Evolutionary conservation across 73 alveolate species (phyloP), one percentile per base, ranked within the genome.

Genomic region (Tetrahymena malaccensis): DNA sequence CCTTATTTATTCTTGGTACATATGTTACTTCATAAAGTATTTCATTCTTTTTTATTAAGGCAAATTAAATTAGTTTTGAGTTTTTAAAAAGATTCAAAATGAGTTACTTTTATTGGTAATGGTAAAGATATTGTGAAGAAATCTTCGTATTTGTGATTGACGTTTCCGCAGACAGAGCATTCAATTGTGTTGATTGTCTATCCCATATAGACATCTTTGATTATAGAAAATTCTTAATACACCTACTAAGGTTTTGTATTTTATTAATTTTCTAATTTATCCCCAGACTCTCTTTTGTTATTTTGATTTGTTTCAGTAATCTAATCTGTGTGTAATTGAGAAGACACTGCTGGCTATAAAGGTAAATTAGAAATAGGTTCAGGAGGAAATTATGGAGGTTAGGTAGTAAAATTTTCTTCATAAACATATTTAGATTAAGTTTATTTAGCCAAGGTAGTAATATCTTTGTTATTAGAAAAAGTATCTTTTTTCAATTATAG

Each of bases 161-260:
- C 85, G 34, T 55, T 35, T 94, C 93, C 93, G 83, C 98, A 96
- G 27, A 56, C 93, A 27, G 33, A 70, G 58, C 98, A 96, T 10
- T 40, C 40, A 33, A 96, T 85, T 12, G 94, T 96, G 93, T 94
- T 96, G 17, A 96, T 94, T 9, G 97, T 96, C 21, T 95, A 84
- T 38, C 98, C 98, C 94, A 93, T 96, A 43, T 93, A 96, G 35
- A 96, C 35, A 83, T 96, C 98, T 43, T 96, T 94, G n/a, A 96
- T 85, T 5, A 95, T 95, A 37, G 98, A 70, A 31, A 70, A 95
- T 56, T 96, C 96, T 31, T 35, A 58, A 34, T 58, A 84, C 1
- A 94, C 97, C 27, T 95, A 94, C 11, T 84, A 16, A 8, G 70
- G 31, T 33, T 33, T 85, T 96, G 34, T 25, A 70, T 19, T 70